Base-by-base conservation (phyloP, 2,329 filamentous ascomycete species). In the Dendryphion nanum region DNA sequence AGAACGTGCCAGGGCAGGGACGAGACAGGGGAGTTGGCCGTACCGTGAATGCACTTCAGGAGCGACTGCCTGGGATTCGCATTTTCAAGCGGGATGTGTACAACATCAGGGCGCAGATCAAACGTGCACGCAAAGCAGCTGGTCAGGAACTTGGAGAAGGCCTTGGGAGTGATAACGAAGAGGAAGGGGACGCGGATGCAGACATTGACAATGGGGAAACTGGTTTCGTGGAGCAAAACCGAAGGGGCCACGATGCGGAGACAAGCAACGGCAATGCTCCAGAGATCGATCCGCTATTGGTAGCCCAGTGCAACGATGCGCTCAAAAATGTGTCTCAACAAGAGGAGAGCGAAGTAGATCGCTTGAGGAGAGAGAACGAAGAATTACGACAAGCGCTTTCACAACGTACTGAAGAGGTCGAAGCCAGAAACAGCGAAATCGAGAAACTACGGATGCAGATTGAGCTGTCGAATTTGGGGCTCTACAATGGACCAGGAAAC, bases 81-180 rank as follows among this genome's bases (percentile, higher is more conserved):
- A 64, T 64, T 26, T 61, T 60, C 42, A 63, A 63, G 42, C 55
- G 61, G 30, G 61, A 64, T 35, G 52, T 64, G 6, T 64, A 64
- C 39, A 64, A 64, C 20, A 61, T 62, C 19, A 53, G 59, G 2
- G 58, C 61, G 6, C 55, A 62, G 35, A 63, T 64, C 39, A 62
- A 59, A 40, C 42, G 56, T 4, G 50, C 55, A 1, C 38, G 57
- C 3, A 62, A 61, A 37, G 53, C 55, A 10, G 55, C 57, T 2
- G 58, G 46, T 3, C 55, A 59, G 31, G 42, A 55, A 21, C 19
- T 57, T 3, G 57, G 53, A 21, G 51, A 57, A 17, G 51, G 51
- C 4, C 33, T 55, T 15, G 38, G 50, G 13, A 51, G 45, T 30
- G 57, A 53, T 14, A 37, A 49, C 12, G 37, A 50, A 4, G 40